phyloP scores from a whole-genome alignment of 176 grass and related monocot species.

The Oryza brachyantha region DNA sequence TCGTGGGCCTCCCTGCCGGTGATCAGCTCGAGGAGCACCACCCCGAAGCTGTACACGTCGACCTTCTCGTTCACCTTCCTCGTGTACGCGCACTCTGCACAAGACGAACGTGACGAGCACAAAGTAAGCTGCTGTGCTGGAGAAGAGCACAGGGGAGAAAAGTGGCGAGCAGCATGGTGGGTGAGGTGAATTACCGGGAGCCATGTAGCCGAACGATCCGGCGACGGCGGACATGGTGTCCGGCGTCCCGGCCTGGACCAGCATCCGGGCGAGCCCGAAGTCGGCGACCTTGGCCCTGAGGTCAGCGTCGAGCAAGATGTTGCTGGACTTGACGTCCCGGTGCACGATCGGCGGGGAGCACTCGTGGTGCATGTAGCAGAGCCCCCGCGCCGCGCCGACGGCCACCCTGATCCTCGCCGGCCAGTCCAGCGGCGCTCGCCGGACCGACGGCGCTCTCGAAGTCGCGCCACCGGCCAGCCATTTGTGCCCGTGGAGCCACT shows the following conservation, averaged over 20 bases:
- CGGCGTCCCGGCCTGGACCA: constrained; percentile 33
- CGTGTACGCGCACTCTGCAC: constrained; percentile 66
- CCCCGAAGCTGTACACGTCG: constrained; percentile 95
- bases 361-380: constrained; percentile 90
- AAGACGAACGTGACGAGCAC: background rate
- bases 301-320: constrained; percentile 79
- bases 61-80: constrained; percentile 83
- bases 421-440: constrained; percentile 51
- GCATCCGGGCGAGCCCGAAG: constrained; percentile 79
- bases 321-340: constrained; percentile 85
- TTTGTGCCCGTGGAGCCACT: constrained; percentile 62
- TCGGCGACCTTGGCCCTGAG: constrained; percentile 70
- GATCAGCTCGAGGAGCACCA: constrained; percentile 80
- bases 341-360: constrained; percentile 73
- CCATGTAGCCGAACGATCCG: constrained; percentile 91
- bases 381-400: constrained; percentile 54
- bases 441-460: background rate
- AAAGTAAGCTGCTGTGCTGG: background rate
- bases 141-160: background rate
- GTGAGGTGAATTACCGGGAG: constrained; percentile 57
- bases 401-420: constrained; percentile 60
- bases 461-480: background rate
- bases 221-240: constrained; percentile 57
- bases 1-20: constrained; percentile 81
- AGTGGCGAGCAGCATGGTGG: background rate